Conservation (phyloP, 148 eudicot species). For the Dianthus caryophyllus region DNA sequence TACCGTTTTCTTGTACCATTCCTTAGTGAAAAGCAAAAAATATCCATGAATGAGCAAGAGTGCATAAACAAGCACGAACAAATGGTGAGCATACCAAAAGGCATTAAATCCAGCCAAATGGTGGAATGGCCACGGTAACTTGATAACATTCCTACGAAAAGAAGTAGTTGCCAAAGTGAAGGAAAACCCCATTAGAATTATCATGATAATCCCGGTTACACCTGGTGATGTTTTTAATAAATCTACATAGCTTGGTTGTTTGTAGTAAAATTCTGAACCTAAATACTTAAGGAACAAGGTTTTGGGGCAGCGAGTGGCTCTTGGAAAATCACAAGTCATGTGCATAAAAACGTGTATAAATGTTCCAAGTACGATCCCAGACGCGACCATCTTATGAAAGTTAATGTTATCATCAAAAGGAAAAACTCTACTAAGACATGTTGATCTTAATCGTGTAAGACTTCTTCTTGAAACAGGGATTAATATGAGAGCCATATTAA, state of each 20-base stretch:
- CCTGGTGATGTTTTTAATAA: conserved; percentile 48
- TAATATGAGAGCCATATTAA: conserved; percentile 90
- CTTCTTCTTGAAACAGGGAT: conserved; percentile 91
- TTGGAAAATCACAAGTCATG: conserved; percentile 53
- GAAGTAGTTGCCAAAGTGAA: conserved; percentile 80
- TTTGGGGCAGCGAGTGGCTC: conserved; percentile 37
- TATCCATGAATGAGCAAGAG: conserved; percentile 74
- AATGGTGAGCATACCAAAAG: conserved; percentile 93
- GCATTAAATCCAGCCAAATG: conserved; percentile 85
- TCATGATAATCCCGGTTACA: conserved; percentile 63
- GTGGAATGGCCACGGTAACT: conserved; percentile 64
- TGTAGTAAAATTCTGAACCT: conserved; percentile 46
- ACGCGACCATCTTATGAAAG: conserved; percentile 77
- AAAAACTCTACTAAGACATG: conserved; percentile 49
- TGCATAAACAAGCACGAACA: conserved; percentile 56
- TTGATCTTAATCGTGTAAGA: conserved; percentile 70
- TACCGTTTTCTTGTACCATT: conserved; percentile 86
- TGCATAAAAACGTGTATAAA: conserved; percentile 54
- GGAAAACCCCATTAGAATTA: conserved; percentile 59
- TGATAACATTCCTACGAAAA: conserved; percentile 77
- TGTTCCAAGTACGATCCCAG: conserved; percentile 54
- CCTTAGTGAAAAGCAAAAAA: conserved; percentile 53
- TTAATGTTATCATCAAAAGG: conserved; percentile 96
- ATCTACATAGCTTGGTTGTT: conserved; percentile 56
- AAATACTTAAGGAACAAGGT: conserved; percentile 36